Evolutionary conservation across 164 flowering plant genomes (phyloP).

Genomic region (Vitis labrusca): DNA sequence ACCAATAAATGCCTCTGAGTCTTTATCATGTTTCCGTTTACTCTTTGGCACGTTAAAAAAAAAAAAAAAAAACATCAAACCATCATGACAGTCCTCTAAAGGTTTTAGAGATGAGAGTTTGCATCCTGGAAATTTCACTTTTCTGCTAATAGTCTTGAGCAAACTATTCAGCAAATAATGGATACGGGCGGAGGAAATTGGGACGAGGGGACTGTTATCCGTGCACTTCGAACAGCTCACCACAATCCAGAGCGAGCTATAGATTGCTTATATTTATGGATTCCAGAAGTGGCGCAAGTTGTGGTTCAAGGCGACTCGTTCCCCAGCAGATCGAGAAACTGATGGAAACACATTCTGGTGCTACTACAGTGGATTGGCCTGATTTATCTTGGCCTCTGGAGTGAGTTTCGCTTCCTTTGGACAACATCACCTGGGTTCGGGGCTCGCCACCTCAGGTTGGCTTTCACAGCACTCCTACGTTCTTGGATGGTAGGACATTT

Average conservation of each 20-base stretch:
- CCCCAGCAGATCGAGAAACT: conserved; percentile 36
- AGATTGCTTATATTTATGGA: conserved; percentile 91
- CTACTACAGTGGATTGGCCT: conserved; percentile 50
- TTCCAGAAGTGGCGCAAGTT: conserved; percentile 81
- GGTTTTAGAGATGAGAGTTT: too few relatives aligned
- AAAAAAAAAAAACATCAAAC: too few relatives aligned
- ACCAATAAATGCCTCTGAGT: too few relatives aligned
- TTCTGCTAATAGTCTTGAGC: conserved; percentile 65
- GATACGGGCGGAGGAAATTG: conserved; percentile 97
- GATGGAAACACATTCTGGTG: conserved; percentile 60
- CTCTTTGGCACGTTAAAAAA: too few relatives aligned
- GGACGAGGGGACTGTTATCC: conserved; percentile 87
- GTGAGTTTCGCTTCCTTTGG: too few relatives aligned
- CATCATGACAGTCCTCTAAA: too few relatives aligned
- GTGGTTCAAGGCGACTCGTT: conserved; percentile 55
- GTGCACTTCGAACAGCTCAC: conserved; percentile 93
- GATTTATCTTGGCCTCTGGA: too few relatives aligned
- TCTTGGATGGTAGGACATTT: too few relatives aligned
- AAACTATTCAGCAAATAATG: conserved; percentile 76
- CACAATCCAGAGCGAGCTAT: conserved; percentile 98
- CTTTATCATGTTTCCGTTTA: too few relatives aligned
- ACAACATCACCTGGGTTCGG: too few relatives aligned
- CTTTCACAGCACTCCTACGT: too few relatives aligned
- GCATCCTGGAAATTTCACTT: conserved; percentile 4
- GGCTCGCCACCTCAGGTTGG: too few relatives aligned